A percentile compares a stretch with the other conserved stretches of the same genome.
Conservation (phyloP, 228 moss, liverwort and hornwort genomes). For the Sphagnum magellanicum region DNA sequence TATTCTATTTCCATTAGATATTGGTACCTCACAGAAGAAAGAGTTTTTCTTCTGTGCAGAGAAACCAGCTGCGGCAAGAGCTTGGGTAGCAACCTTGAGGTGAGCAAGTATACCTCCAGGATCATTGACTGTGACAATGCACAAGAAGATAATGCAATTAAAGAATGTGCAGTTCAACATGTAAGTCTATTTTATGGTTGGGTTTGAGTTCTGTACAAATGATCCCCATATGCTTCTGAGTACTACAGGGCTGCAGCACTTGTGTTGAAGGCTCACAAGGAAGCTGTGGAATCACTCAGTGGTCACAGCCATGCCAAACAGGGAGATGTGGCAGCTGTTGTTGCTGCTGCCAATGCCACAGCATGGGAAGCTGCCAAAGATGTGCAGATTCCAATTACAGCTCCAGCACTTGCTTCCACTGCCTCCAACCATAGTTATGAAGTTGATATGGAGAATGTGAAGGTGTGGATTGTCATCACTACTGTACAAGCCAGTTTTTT, state of each 20-base stretch:
- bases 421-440: constrained; percentile 11
- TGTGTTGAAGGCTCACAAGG: constrained; percentile 63
- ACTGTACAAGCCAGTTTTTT: no score
- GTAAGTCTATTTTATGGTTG: no score
- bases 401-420: constrained; percentile 14
- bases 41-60: constrained; percentile 96
- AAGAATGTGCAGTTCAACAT: no score
- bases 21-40: constrained; percentile 87
- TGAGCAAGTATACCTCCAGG: constrained; percentile 1
- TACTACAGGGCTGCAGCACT: constrained; percentile 49
- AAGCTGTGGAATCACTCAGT: constrained; percentile 60
- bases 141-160: no score
- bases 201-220: no score
- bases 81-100: constrained; percentile 97
- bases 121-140: no score
- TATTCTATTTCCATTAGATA: constrained; percentile 37
- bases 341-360: constrained; percentile 62
- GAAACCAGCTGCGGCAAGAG: constrained; percentile 85
- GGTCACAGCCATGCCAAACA: constrained; percentile 61
- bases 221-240: no score
- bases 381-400: constrained; percentile 49
- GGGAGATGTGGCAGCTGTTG: constrained; percentile 57
- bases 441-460: constrained; percentile 42
- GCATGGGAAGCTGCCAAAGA: constrained; percentile 62
- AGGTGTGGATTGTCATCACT: constrained; percentile 23